Percentiles rank a stretch among this genome's conserved stretches.
Evolutionary conservation across 2,329 filamentous ascomycete genomes (phyloP).

Genomic region (Botryotinia globosa): DNA sequence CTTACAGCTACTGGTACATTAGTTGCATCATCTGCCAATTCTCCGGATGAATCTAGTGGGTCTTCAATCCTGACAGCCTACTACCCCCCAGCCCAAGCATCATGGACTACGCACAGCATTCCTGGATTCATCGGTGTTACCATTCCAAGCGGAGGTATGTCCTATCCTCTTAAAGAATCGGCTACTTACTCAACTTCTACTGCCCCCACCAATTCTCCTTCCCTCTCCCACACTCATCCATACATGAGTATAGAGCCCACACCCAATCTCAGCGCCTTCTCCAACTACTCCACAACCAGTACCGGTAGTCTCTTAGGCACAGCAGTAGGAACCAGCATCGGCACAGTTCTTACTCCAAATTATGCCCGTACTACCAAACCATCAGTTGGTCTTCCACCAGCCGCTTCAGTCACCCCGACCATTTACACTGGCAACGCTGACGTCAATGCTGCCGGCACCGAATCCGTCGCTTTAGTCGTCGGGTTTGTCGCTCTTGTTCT

Average conservation of each 20-base stretch:
- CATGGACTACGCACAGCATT: background rate
- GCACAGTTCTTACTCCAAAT: background rate
- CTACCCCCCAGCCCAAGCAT: background rate
- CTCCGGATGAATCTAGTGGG: background rate
- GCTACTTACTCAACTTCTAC: background rate
- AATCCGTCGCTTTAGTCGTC: background rate
- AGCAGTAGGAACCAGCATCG: background rate
- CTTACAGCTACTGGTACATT: background rate
- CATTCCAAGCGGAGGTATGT: background rate
- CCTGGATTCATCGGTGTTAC: constrained; percentile 6
- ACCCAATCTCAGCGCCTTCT: background rate
- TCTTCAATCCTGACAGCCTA: background rate
- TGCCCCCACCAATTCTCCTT: background rate
- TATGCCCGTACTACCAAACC: background rate
- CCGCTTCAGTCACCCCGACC: background rate
- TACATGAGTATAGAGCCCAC: background rate
- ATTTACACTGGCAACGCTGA: background rate
- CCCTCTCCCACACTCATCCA: background rate
- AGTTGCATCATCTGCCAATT: background rate
- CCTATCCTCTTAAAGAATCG: background rate
- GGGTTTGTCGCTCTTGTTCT: background rate
- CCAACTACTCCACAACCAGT: background rate
- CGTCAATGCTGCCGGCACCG: background rate
- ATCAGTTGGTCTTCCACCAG: background rate
- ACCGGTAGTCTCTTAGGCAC: background rate